Conservation (phyloP, 169 alveolate genomes). For the Amoebophrya sp. region DNA sequence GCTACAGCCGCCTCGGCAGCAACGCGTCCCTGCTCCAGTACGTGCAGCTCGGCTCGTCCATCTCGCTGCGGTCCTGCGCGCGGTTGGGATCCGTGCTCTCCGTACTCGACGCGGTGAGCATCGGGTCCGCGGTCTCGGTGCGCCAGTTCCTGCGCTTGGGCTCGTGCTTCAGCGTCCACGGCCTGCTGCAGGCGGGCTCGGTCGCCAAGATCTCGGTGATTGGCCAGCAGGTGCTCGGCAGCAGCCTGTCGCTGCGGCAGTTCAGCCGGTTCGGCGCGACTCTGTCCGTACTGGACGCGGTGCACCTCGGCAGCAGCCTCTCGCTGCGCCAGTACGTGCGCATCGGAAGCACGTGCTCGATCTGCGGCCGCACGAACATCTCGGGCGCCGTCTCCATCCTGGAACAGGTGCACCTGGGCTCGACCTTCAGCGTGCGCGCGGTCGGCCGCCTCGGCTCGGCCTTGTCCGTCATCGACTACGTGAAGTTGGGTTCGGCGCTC, state of each 20-base stretch:
- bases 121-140: too few relatives aligned
- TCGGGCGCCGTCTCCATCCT: neutral
- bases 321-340: neutral
- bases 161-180: too few relatives aligned
- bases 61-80: neutral
- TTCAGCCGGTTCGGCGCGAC: neutral
- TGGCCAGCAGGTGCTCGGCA: neutral
- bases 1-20: neutral
- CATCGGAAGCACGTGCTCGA: neutral
- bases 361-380: neutral
- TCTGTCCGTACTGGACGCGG: neutral
- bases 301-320: neutral
- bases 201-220: neutral
- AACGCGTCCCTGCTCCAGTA: neutral
- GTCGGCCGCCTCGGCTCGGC: neutral
- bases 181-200: neutral
- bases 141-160: too few relatives aligned
- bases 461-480: neutral
- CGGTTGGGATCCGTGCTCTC: neutral
- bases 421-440: neutral
- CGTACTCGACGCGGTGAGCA: too few relatives aligned
- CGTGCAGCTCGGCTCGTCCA: neutral
- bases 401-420: neutral
- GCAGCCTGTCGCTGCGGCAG: neutral
- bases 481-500: neutral